These are phyloP conservation scores for Avena atlantica DNA, from an alignment of 176 grass and related monocot genomes.

Conservation along the genomic window DNA sequence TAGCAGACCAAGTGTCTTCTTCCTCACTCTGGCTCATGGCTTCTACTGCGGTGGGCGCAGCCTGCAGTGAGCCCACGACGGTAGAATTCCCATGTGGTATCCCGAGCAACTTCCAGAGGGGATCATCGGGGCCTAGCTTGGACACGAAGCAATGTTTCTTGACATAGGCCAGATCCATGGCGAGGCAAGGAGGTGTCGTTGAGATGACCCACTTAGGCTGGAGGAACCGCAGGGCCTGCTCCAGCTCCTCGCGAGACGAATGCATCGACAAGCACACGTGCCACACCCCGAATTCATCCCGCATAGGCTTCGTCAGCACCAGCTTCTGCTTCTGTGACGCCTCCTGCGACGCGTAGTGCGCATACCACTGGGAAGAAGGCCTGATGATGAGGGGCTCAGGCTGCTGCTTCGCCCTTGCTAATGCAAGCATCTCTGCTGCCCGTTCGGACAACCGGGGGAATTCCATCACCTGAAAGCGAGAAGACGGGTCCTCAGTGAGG, in stretches of 20 bases:
- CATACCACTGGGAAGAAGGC: slow-evolving; percentile 68
- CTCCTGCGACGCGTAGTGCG: slow-evolving; percentile 21
- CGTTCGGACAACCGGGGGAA: slow-evolving; percentile 57
- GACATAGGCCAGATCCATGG: slow-evolving; percentile 70
- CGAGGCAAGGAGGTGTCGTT: slow-evolving; percentile 65
- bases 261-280: slow-evolving; percentile 77
- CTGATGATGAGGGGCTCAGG: slow-evolving; percentile 67
- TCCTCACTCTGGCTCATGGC: background rate
- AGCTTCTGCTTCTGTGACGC: slow-evolving; percentile 7
- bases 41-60: background rate
- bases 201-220: slow-evolving; percentile 78
- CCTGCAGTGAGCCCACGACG: background rate
- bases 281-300: slow-evolving; percentile 72
- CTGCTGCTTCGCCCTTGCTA: slow-evolving; percentile 47
- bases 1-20: background rate
- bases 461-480: slow-evolving; percentile 66
- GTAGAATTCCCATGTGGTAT: slow-evolving; percentile 13
- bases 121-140: slow-evolving; percentile 50
- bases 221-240: slow-evolving; percentile 56
- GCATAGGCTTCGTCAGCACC: slow-evolving; percentile 43
- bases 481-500: slow-evolving; percentile 42
- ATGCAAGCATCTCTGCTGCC: slow-evolving; percentile 42
- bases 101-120: slow-evolving; percentile 71
- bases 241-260: slow-evolving; percentile 68
- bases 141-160: slow-evolving; percentile 72